Conservation (phyloP, 2,329 filamentous ascomycete genomes). For the Microascus cirrosus region DNA sequence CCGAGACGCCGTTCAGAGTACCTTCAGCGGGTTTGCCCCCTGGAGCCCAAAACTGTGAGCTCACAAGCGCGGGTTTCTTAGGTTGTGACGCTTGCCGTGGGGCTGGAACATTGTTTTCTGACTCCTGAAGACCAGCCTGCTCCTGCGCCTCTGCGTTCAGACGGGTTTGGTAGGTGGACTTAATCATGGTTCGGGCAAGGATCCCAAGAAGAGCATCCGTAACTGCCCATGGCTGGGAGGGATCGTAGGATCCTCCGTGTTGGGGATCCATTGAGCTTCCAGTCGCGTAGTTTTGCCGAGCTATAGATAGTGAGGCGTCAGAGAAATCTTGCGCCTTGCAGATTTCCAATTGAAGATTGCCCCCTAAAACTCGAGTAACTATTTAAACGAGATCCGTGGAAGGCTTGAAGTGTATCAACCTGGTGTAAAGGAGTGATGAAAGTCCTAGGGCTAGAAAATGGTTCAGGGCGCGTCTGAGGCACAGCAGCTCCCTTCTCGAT, state of each 20-base stretch:
- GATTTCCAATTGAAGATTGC: not conserved
- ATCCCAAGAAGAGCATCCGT: slow-evolving; percentile 5
- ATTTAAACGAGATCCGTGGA: not conserved
- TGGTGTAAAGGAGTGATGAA: not conserved
- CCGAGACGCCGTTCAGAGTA: not conserved
- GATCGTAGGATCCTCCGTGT: slow-evolving; percentile 1
- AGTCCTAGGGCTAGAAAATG: not conserved
- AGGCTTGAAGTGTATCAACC: not conserved
- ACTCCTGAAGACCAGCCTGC: not conserved
- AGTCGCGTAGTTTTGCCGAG: not conserved
- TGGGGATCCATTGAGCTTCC: slow-evolving; percentile 1
- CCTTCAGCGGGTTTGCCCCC: not conserved
- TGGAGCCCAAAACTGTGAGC: not conserved
- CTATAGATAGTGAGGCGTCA: not conserved
- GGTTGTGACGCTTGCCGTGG: not conserved
- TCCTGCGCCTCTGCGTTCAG: not conserved
- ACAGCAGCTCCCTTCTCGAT: not conserved
- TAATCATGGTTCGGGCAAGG: slow-evolving; percentile 1
- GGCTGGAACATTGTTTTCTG: not conserved
- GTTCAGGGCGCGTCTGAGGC: not conserved
- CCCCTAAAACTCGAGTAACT: not conserved
- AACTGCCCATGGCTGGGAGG: slow-evolving; percentile 3
- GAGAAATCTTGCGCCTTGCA: not conserved
- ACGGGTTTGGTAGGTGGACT: not conserved
- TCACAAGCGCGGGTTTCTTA: not conserved